Evolutionary conservation across 805 yeast genomes (phyloP), one percentile per base, ranked within the genome.

Genomic region (Myxozyma sirexii): DNA sequence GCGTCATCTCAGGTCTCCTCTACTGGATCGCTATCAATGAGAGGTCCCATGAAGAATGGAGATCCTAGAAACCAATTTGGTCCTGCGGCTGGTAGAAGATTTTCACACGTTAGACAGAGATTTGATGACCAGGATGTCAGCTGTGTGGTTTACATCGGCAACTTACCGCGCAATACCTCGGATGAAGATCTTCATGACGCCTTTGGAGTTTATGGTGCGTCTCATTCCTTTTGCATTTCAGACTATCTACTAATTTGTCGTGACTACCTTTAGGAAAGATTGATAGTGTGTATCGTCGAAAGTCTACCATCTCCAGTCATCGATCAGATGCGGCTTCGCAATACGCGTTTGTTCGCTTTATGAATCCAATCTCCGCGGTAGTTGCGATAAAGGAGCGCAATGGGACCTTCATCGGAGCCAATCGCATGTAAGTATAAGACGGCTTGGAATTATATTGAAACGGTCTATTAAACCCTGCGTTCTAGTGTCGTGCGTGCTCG

Each of bases 311-410:
- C 26, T 19, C 52, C 8, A 15, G 37, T 19, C 21, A 39, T 35
- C 19, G 29, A 19, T 24, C 39, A 3, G 45, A 44, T 4, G 26
- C 44, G 8, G 13, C 35, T 21, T 50, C 46, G 6, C 37, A 52
- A 23, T 62, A 62, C 19, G 66, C 63, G 1, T 62, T 62, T 23
- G 29, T 62, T 4, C 43, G 54, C 7, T 62, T 45, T 45, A n/a
- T 47, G 3, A 51, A 33, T 23, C 23, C 58, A 1, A 51, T 51
- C 12, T 55, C 60, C 15, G 64, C 63, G 3, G 29, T 41, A 12
- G 35, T 39, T 8, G 66, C 63, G 7, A 59, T 62, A 3, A 39
- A 31, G 12, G 63, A 53, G 24, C 56, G 55, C 1, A 58, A 62
- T 39, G 61, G 59, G 10, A 59, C 60, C 17, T 19, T 59, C 12